Base-by-base conservation (phyloP, 2,329 filamentous ascomycete genomes). In the Sarocladiaceae sp. region DNA sequence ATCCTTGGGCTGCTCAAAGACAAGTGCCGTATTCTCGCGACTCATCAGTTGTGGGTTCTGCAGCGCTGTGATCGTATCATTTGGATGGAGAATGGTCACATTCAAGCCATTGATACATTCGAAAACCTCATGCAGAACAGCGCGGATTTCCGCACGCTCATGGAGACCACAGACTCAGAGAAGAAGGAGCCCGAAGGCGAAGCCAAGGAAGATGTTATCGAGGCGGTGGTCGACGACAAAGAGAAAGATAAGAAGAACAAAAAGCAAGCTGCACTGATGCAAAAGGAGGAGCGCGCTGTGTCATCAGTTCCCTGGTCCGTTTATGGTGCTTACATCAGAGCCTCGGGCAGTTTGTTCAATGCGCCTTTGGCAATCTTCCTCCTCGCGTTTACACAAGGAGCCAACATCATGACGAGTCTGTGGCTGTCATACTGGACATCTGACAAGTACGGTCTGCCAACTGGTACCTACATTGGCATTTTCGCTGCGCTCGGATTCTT, bases 401-500 rank as follows among this genome's bases (percentile, higher is more conserved):
- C 88, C 55, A 97, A 96, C 63, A 93, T 97, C 57, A 78, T 83
- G 58, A 96, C 91, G 12, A 92, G 87, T 62, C 71, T 97, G 52
- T 97, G 93, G 93, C 80, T 97, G 1, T 94, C 91, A 0, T 97
- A 85, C 72, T 97, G 93, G 93, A 95, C 90, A 1, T 89, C 88
- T 1, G 71, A 90, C 66, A 86, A 87, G 63, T 96, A 87, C 58
- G 73, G 77, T 7, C 80, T 87, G 54, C 75, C 79, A 0, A 80
- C 74, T 12, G 89, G 86, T 2, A 70, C 77, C 25, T 96, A 96
- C 63, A 89, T 90, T 59, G 84, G 84, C 55, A 71, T 80, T 12
- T 86, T 86, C 52, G 88, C 88, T 4, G 87, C 74, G 1, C 80
- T 97, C 0, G 91, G 88, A 54, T 79, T 77, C 0, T 59, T 74